phyloP scores from a whole-genome alignment of 495 filamentous ascomycete genomes.

The Lasiosphaeriaceae sp. region DNA sequence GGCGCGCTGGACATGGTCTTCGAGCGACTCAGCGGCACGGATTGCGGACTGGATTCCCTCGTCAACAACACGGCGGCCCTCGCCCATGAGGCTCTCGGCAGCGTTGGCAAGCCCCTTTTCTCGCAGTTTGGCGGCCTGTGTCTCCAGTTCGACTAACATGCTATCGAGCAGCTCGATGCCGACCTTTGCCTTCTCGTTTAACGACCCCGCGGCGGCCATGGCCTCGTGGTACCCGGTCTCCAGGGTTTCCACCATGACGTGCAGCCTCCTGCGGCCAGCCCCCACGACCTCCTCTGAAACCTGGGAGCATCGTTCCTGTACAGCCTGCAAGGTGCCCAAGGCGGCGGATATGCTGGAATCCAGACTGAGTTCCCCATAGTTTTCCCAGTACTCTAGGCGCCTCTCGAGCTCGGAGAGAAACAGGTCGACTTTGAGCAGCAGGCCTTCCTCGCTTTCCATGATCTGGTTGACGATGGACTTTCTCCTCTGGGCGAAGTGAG shows the following conservation, averaged over 20 bases:
- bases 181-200: slow-evolving; percentile 86
- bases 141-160: slow-evolving; percentile 79
- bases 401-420: slow-evolving; percentile 86
- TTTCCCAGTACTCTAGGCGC: slow-evolving; percentile 82
- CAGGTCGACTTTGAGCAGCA: slow-evolving; percentile 67
- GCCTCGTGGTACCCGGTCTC: slow-evolving; percentile 86
- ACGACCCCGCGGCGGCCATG: slow-evolving; percentile 76
- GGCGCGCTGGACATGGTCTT: slow-evolving; percentile 76
- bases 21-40: slow-evolving; percentile 69
- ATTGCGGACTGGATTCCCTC: slow-evolving; percentile 78
- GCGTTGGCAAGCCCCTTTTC: slow-evolving; percentile 59
- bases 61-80: slow-evolving; percentile 71
- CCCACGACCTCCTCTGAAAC: slow-evolving; percentile 91
- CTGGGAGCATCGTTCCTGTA: slow-evolving; percentile 80
- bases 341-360: slow-evolving; percentile 79
- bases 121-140: slow-evolving; percentile 61
- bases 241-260: slow-evolving; percentile 89
- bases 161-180: slow-evolving; percentile 82
- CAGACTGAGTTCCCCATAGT: slow-evolving; percentile 76
- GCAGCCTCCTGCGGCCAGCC: slow-evolving; percentile 76
- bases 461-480: slow-evolving; percentile 64
- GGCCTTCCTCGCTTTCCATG: slow-evolving; percentile 57
- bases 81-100: slow-evolving; percentile 66
- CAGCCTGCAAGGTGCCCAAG: slow-evolving; percentile 79
- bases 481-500: slow-evolving; percentile 54